These are phyloP conservation scores for Boletus edulis DNA, from an alignment of 768 basidiomycete species.

Conservation along the genomic window DNA sequence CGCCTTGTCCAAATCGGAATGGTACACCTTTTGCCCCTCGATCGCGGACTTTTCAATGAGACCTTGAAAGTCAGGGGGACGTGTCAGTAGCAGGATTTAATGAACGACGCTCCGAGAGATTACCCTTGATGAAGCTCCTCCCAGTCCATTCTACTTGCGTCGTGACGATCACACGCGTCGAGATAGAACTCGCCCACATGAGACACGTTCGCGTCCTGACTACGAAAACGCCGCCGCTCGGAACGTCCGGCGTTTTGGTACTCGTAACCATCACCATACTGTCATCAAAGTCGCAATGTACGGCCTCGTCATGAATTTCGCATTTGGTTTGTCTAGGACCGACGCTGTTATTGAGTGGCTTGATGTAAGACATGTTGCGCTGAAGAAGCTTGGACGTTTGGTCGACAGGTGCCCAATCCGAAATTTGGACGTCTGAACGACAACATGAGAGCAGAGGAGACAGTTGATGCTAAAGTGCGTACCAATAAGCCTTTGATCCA, in stretches of 20 bases:
- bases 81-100: neutral
- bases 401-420: slow-evolving; percentile 82
- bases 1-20: slow-evolving; percentile 74
- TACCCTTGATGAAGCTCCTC: slow-evolving; percentile 94
- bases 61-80: slow-evolving; percentile 43
- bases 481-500: slow-evolving; percentile 90
- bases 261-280: slow-evolving; percentile 83
- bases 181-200: slow-evolving; percentile 84
- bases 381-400: slow-evolving; percentile 67
- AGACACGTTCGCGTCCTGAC: slow-evolving; percentile 95
- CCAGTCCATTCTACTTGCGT: slow-evolving; percentile 96
- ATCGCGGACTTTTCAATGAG: slow-evolving; percentile 91
- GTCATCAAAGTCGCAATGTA: slow-evolving; percentile 79
- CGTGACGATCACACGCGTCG: slow-evolving; percentile 80
- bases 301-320: slow-evolving; percentile 85
- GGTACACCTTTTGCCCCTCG: slow-evolving; percentile 89
- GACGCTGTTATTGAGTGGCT: slow-evolving; percentile 81
- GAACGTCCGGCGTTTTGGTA: slow-evolving; percentile 92
- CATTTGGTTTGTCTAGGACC: slow-evolving; percentile 97
- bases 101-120: neutral
- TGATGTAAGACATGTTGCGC: slow-evolving; percentile 95
- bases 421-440: slow-evolving; percentile 82
- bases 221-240: slow-evolving; percentile 87
- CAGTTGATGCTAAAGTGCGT: slow-evolving; percentile 22
- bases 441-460: neutral